Percentiles rank a stretch among this genome's conserved stretches.
phyloP scores from a whole-genome alignment of 345 rosid genomes.

The Fremontodendron californicum region DNA sequence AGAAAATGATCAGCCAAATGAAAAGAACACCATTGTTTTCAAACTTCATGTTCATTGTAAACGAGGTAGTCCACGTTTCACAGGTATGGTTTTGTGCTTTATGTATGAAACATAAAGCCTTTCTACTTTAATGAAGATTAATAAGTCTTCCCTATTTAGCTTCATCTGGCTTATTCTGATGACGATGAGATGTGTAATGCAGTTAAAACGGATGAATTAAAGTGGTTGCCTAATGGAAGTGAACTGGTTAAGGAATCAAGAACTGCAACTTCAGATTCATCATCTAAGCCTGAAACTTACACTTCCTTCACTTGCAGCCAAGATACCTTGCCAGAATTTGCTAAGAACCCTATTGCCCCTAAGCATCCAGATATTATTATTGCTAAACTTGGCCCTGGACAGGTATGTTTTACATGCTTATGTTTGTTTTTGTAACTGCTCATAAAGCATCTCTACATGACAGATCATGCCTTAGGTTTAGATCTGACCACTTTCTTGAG shows the following conservation, averaged over 20 bases:
- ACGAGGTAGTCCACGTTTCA: conserved; percentile 38
- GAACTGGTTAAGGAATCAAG: conserved; percentile 58
- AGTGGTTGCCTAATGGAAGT: conserved; percentile 88
- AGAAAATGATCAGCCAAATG: conserved; percentile 78
- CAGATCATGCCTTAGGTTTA: neutral
- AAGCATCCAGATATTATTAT: conserved; percentile 52
- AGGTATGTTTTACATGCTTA: conserved; percentile 37
- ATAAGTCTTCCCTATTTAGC: neutral
- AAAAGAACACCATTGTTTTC: conserved; percentile 89
- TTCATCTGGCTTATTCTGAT: neutral
- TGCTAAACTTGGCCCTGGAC: conserved; percentile 83
- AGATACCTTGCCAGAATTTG: conserved; percentile 54
- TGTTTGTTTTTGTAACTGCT: neutral
- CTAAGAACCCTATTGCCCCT: conserved; percentile 46
- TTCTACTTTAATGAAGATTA: conserved; percentile 8
- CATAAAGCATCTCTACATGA: neutral
- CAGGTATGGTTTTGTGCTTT: conserved; percentile 40
- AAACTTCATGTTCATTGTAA: conserved; percentile 75
- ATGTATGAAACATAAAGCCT: neutral
- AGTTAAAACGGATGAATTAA: conserved; percentile 68
- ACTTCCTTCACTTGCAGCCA: conserved; percentile 69
- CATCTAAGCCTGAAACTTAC: conserved; percentile 60
- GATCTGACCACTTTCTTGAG: neutral
- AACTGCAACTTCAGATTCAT: conserved; percentile 29
- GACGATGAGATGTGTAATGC: conserved; percentile 32